Percentiles rank a stretch among this genome's conserved stretches.
phyloP scores from a whole-genome alignment of 805 yeast genomes.

The Yueomyces sinensis region DNA sequence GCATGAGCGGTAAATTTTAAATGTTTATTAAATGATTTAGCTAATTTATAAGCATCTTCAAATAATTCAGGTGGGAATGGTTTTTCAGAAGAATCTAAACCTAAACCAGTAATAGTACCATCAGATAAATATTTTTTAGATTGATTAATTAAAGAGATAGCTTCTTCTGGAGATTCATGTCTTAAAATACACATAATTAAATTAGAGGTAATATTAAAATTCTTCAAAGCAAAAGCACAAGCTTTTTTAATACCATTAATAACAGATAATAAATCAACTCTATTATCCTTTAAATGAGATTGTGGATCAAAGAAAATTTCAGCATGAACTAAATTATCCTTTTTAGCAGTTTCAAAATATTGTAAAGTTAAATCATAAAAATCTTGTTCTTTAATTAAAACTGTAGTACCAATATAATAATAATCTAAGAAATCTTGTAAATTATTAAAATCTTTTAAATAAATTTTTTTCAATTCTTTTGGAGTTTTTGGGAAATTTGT shows the following conservation, averaged over 20 bases:
- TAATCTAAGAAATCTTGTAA: constrained; percentile 68
- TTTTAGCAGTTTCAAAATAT: constrained; percentile 45
- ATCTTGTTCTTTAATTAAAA: constrained; percentile 55
- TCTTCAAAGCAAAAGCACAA: constrained; percentile 42
- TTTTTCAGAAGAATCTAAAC: constrained; percentile 69
- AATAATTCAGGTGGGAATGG: constrained; percentile 68
- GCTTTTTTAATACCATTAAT: constrained; percentile 58
- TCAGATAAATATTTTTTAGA: constrained; percentile 38
- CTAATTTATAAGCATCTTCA: constrained; percentile 42
- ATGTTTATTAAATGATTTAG: constrained; percentile 35
- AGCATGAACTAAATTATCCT: constrained; percentile 52
- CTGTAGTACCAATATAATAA: constrained; percentile 72
- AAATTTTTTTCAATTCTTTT: constrained; percentile 44
- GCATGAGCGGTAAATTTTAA: constrained; percentile 73
- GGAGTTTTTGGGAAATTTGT: constrained; percentile 45
- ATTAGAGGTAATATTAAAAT: constrained; percentile 52
- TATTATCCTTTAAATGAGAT: constrained; percentile 65
- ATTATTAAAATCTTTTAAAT: constrained; percentile 47
- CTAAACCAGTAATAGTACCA: constrained; percentile 62
- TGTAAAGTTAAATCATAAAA: constrained; percentile 69
- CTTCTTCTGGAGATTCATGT: constrained; percentile 52
- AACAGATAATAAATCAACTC: constrained; percentile 44
- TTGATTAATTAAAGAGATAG: constrained; percentile 41
- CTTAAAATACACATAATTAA: constrained; percentile 73
- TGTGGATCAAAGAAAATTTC: constrained; percentile 81